Evolutionary conservation across 164 flowering plant species (phyloP), one percentile per base, ranked within the genome.

Genomic region (Platanus orientalis): DNA sequence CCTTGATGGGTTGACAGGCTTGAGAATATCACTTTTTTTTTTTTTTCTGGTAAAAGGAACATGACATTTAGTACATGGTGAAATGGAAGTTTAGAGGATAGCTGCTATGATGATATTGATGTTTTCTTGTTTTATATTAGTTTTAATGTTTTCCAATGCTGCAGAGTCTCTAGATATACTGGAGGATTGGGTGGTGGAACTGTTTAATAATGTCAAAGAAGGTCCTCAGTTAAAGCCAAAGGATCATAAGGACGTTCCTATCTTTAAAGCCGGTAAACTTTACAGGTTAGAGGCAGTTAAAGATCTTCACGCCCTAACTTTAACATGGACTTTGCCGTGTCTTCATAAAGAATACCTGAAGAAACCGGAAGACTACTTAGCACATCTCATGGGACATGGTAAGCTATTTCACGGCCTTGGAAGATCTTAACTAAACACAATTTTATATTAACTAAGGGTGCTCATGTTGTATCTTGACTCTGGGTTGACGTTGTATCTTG

Each of bases 351-450:
- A 88, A 51, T 95, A 95, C 73, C 51, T 86, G 73, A 89, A 83
- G 82, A 95, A 86, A 76, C 77, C 94, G 34, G 91, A 95, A 81
- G 99, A 92, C 75, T 95, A 89, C 79, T 67, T 95, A 57, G 89
- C 97, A 19, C 97, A 95, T 79, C 92, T 95, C 54, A 69, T 95
- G 60, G 99, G 99, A 19, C 97, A 95, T 73, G 99, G 99, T 95
- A 78, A 77, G 80, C 56, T 64, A 20, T 65, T 57, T 51, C 27
- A 0, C 40, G 11, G 21, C 60, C 49, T 58, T 21, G 57, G 40
- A 9, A 13, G 6, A 2, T 23, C 47, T n/a, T n/a, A n/a, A n/a
- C n/a, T n/a, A n/a, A n/a, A n/a, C n/a, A n/a, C n/a, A n/a, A n/a
- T n/a, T n/a, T n/a, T n/a, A n/a, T n/a, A n/a, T n/a, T n/a, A n/a